A percentile compares a stretch with the other conserved stretches of the same genome.
These are phyloP conservation scores for Corylus americana DNA, from an alignment of 306 rosid genomes.

Conservation along the genomic window DNA sequence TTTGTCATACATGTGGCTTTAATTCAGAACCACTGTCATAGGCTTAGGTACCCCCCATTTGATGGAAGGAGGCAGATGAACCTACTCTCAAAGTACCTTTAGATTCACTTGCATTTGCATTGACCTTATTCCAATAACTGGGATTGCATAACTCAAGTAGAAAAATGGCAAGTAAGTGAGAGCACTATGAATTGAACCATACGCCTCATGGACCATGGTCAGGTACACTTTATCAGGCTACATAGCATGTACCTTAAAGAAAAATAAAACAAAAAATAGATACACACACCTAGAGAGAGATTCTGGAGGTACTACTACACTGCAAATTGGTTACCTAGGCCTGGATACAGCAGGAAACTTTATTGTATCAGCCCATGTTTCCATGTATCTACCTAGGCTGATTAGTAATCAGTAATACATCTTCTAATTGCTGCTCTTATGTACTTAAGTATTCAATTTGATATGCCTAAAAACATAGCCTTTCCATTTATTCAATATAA, in stretches of 20 bases:
- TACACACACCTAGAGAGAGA: background rate
- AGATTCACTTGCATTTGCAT: background rate
- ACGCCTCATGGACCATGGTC: background rate
- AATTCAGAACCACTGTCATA: background rate
- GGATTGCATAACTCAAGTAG: background rate
- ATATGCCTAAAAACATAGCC: slow-evolving; percentile 6
- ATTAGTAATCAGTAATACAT: background rate
- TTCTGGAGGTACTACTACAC: background rate
- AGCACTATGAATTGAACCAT: background rate
- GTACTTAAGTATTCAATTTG: background rate
- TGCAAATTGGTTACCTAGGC: slow-evolving; percentile 2
- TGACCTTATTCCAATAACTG: background rate
- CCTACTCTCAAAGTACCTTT: background rate
- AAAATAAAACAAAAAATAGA: background rate
- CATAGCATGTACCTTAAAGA: background rate
- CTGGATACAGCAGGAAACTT: background rate
- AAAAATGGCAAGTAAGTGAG: background rate
- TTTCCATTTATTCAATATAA: background rate
- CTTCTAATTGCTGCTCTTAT: background rate
- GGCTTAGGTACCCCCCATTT: background rate
- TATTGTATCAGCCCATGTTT: background rate
- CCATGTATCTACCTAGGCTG: background rate
- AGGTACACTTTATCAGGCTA: background rate
- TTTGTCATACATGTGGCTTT: background rate
- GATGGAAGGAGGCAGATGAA: background rate